Base-by-base conservation (phyloP, 495 filamentous ascomycete genomes). In the Aspergillus affinis region DNA sequence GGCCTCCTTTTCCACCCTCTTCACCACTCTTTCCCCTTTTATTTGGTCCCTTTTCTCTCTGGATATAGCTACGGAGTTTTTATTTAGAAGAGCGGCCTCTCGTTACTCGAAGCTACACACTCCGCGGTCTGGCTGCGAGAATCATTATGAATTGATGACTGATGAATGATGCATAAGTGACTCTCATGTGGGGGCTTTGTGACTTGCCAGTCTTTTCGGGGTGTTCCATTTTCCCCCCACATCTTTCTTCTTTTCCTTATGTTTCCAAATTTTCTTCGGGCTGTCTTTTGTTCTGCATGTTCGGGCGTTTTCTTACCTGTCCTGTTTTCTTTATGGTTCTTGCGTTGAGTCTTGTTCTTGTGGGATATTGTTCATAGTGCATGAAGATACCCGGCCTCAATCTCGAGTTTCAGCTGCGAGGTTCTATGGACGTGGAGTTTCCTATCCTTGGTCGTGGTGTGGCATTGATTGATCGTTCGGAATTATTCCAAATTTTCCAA, bases 301-400 rank as follows among this genome's bases (percentile, higher is more conserved):
- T 68, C 64, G 68, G 75, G 75, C 69, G 72, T 78, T 72, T 59
- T 60, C 46, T 49, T 53, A 61, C 54, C 63, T 66, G 67, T 63
- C 48, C 50, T 30, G 19, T 63, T 57, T 58, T 51, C 55, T 59
- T 56, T 65, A 57, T 63, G 63, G 71, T 67, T 62, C 64, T 26
- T 26, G 23, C 23, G 23, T 26, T 26, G 23, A 26, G 23, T 26
- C 23, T 26, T 26, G 23, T 26, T 74, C 63, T 62, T 54, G 45
- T 48, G 57, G 63, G 65, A 63, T 27, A 69, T 56, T 64, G 61
- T 65, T 53, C 55, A 65, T 65, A 66, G 67, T 72, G 70, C 72
- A 73, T 76, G 69, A 71, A 70, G 67, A 76, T 75, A 75, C 68
- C 75, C 71, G 73, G 75, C 67, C 59, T 63, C 66, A 69, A 75